Evolutionary conservation across 441 rosid species (phyloP).

Genomic region (Biscutella auriculata): DNA sequence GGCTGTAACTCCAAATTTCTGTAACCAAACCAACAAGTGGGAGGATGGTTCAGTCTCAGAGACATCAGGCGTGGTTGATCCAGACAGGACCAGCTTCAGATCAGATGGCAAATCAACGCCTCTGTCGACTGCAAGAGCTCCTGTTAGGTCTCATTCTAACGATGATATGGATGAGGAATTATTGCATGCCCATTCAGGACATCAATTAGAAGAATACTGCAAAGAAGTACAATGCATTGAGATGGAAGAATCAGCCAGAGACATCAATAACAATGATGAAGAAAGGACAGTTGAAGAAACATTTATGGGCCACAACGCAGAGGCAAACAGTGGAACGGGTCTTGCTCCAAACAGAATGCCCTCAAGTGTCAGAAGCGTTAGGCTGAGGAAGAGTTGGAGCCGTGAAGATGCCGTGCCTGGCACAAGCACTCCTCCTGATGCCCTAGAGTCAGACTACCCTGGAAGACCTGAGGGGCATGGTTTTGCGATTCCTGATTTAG

Average conservation of each 20-base stretch:
- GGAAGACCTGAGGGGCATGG: constrained; percentile 58
- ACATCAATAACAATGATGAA: constrained; percentile 26
- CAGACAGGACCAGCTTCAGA: constrained; percentile 29
- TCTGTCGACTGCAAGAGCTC: constrained; percentile 32
- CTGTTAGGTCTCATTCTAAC: constrained; percentile 29
- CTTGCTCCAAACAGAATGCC: constrained; percentile 34
- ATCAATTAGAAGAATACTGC: constrained; percentile 51
- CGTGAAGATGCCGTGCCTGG: constrained; percentile 35
- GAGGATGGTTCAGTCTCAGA: constrained; percentile 63
- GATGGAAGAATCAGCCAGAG: constrained; percentile 35
- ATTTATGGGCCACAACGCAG: constrained; percentile 24
- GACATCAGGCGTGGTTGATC: constrained; percentile 36
- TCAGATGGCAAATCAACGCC: constrained; percentile 42
- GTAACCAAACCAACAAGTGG: constrained; percentile 33
- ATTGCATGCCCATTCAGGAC: constrained; percentile 25
- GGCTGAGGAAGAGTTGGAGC: constrained; percentile 44
- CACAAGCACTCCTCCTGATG: constrained; percentile 57
- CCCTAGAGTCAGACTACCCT: constrained; percentile 38
- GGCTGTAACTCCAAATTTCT: constrained; percentile 32
- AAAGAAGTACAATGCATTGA: constrained; percentile 81
- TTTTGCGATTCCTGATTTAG: constrained; percentile 29
- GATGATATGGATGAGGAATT: constrained; percentile 30
- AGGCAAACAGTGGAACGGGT: constrained; percentile 27
- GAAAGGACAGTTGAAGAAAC: constrained; percentile 21
- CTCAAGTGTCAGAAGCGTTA: constrained; percentile 38